Evolutionary conservation across 208 protist genomes (phyloP), one percentile per base, ranked within the genome.

Genomic region (Trypanosoma theileri): DNA sequence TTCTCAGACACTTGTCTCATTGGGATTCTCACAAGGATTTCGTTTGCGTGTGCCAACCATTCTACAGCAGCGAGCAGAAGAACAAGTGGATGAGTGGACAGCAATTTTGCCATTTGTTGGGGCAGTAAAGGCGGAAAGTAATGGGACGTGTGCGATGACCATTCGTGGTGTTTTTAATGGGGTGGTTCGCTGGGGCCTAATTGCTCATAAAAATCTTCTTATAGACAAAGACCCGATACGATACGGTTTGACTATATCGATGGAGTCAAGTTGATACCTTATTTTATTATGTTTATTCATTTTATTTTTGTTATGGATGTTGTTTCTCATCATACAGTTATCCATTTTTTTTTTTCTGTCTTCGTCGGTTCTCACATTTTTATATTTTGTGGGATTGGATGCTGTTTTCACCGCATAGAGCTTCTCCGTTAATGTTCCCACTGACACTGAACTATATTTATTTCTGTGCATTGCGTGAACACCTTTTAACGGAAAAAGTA

Each of bases 1-100:
- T 26, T 54, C 84, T 0, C 66, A 58, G 17, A 81, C 87, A 8
- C 70, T 89, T 57, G 71, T 91, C 16, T 75, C 81, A 16, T 61
- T 92, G 10, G 90, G 87, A 40, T 91, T 92, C 70, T 88, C 85
- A 17, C 89, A 95, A 51, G 87, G 86, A 31, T 82, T 95, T 46
- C 77, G 77, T 14, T 59, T 95, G 3, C 84, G 85, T 9, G 58
- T 93, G 19, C 86, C 86, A 8, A 79, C 57, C 52, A 58, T 79
- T 17, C 52, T 84, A 4, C 59, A 68, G 45, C 60, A 70, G 45
- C 51, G 54, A 59, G 56, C 50, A 26, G 68, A 52, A n/a, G 45
- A 48, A 19, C 31, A 56, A 45, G 9, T 71, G 26, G 44, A 71
- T 50, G 51, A 56, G n/a, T 82, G 77, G 81, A 84, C 72, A 11